These are phyloP conservation scores for Russula sp. DNA, from an alignment of 768 basidiomycete species.

Conservation along the genomic window DNA sequence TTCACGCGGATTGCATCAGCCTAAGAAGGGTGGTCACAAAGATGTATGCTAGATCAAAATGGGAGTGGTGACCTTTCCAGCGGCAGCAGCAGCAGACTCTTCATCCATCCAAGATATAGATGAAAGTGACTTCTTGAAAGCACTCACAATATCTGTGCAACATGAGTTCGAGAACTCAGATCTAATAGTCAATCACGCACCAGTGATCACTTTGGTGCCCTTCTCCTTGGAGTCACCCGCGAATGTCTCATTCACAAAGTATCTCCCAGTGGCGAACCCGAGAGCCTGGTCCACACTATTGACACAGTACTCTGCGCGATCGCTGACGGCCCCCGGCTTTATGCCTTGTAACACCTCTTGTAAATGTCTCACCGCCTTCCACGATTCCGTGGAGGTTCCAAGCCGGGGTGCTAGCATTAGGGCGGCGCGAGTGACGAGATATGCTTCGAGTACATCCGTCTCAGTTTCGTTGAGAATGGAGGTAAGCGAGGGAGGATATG, in stretches of 20 bases:
- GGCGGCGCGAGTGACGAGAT: constrained; percentile 78
- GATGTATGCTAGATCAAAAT: constrained; percentile 9
- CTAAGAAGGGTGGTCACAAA: constrained; percentile 38
- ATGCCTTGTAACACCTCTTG: constrained; percentile 75
- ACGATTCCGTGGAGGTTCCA: constrained; percentile 70
- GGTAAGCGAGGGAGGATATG: constrained; percentile 66
- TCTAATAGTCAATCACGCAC: constrained; percentile 40
- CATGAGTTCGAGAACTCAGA: not conserved
- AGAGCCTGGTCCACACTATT: constrained; percentile 64
- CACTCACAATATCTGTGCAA: constrained; percentile 62
- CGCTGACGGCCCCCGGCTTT: constrained; percentile 80
- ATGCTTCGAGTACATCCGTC: constrained; percentile 75
- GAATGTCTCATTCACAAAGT: constrained; percentile 85
- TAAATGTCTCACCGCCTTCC: constrained; percentile 69
- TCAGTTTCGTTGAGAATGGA: constrained; percentile 65
- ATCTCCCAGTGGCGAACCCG: constrained; percentile 88
- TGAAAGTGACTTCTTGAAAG: constrained; percentile 76
- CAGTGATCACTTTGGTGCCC: constrained; percentile 77
- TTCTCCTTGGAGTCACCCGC: constrained; percentile 73
- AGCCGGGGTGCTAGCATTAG: constrained; percentile 66
- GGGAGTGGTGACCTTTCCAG: constrained; percentile 60
- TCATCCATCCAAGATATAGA: constrained; percentile 91
- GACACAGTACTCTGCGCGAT: constrained; percentile 83
- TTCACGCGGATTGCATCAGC: constrained; percentile 82
- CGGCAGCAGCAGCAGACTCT: constrained; percentile 73